Evolutionary conservation across 2,329 filamentous ascomycete species (phyloP).

Genomic region (Colletotrichum aenigma): DNA sequence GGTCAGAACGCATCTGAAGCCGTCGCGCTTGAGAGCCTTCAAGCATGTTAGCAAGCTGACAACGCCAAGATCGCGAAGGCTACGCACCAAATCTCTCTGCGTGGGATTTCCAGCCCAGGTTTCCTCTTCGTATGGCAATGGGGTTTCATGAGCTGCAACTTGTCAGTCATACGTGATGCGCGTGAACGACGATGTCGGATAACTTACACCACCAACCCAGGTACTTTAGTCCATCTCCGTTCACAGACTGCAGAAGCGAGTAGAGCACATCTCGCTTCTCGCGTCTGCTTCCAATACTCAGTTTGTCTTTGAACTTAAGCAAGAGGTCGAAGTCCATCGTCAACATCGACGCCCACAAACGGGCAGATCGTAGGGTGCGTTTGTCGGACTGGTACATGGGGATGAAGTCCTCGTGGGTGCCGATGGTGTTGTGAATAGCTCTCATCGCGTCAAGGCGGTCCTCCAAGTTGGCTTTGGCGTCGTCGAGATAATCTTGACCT

Average conservation of each 20-base stretch:
- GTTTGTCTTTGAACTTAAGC: neutral
- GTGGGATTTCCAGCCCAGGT: neutral
- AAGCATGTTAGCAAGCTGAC: neutral
- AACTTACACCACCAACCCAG: neutral
- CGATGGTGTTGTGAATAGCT: neutral
- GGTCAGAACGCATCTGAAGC: neutral
- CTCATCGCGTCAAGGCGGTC: neutral
- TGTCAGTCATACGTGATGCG: neutral
- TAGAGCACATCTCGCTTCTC: neutral
- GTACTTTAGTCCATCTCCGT: neutral
- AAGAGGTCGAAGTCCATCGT: neutral
- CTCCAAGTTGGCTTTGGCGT: neutral
- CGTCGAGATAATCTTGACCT: neutral
- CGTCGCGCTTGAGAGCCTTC: neutral
- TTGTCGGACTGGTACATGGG: neutral
- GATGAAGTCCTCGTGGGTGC: neutral
- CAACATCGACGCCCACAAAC: neutral
- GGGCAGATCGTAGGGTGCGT: neutral
- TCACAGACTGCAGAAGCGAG: neutral
- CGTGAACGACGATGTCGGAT: neutral
- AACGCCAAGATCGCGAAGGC: neutral
- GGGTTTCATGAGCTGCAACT: neutral
- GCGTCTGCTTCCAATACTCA: neutral
- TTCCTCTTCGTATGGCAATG: neutral
- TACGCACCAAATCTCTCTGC: neutral